phyloP scores from a whole-genome alignment of 2,329 filamentous ascomycete species.

The Tolypocladium nubicola region DNA sequence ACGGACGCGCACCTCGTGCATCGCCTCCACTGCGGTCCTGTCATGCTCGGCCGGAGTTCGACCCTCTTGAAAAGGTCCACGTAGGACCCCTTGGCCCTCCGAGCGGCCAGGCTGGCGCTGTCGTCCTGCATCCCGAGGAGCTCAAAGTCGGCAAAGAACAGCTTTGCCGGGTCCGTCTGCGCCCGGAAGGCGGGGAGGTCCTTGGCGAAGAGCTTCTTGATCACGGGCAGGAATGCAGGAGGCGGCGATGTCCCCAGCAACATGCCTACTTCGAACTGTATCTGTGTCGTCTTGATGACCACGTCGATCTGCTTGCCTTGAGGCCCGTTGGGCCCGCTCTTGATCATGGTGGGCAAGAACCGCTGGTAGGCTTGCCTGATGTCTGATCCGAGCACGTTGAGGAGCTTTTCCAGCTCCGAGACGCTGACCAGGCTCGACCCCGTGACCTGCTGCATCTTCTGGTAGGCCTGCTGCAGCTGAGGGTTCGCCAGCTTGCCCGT shows the following conservation, averaged over 20 bases:
- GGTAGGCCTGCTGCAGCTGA: constrained; percentile 46
- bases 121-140: constrained; percentile 58
- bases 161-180: constrained; percentile 51
- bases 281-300: constrained; percentile 33
- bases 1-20: constrained; percentile 50
- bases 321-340: constrained; percentile 34
- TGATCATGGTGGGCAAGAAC: constrained; percentile 32
- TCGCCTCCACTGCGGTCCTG: constrained; percentile 21
- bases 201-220: constrained; percentile 54
- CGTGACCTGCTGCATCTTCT: constrained; percentile 40
- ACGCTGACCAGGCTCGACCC: constrained; percentile 45
- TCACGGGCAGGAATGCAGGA: constrained; percentile 38
- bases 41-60: constrained; percentile 29
- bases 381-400: constrained; percentile 37
- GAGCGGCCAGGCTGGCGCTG: constrained; percentile 30
- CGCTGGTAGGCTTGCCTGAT: constrained; percentile 40
- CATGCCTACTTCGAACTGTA: constrained; percentile 40
- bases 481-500: constrained; percentile 31
- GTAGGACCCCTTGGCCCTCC: constrained; percentile 25
- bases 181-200: constrained; percentile 48
- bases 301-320: constrained; percentile 32
- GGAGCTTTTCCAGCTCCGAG: constrained; percentile 51
- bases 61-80: constrained; percentile 50
- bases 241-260: constrained; percentile 38
- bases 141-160: constrained; percentile 64